phyloP scores from a whole-genome alignment of 257 asterid genomes.

The Cordia subcordata region DNA sequence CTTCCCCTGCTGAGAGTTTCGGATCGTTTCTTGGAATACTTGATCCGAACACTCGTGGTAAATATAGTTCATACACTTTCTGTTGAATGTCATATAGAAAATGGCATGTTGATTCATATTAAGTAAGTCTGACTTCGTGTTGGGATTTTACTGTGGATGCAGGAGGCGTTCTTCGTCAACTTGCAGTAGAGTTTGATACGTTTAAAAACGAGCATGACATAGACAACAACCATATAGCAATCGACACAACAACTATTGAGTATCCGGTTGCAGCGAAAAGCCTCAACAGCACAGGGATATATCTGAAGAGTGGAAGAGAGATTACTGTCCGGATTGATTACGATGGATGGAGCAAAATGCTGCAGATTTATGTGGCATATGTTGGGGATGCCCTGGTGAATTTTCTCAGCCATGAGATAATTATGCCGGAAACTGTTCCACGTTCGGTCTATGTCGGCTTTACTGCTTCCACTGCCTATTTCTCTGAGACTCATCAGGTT shows the following conservation, averaged over 20 bases:
- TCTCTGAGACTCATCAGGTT: constrained; percentile 48
- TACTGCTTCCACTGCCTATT: constrained; percentile 51
- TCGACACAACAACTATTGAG: constrained; percentile 50
- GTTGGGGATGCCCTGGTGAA: constrained; percentile 22
- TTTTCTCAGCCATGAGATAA: constrained; percentile 34
- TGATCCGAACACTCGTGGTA: constrained; percentile 66
- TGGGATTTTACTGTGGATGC: background rate
- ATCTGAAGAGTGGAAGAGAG: constrained; percentile 45
- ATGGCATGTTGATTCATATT: too few species aligned
- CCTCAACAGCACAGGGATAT: constrained; percentile 35
- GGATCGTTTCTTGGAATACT: constrained; percentile 63
- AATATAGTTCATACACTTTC: too few species aligned
- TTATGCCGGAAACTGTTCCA: constrained; percentile 45
- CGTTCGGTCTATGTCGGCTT: constrained; percentile 50
- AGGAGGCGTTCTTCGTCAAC: constrained; percentile 46
- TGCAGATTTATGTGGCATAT: constrained; percentile 38
- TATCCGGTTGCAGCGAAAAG: constrained; percentile 46
- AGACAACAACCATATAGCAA: constrained; percentile 49
- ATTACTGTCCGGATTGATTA: constrained; percentile 38
- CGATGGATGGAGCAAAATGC: constrained; percentile 47
- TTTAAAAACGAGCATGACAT: constrained; percentile 51
- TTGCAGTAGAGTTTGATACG: constrained; percentile 58
- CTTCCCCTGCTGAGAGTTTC: constrained; percentile 55
- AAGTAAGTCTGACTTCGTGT: too few species aligned
- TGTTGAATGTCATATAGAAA: too few species aligned